Evolutionary conservation across 1,284 basidiomycete genomes (phyloP).

Genomic region (Leccinum pallidistipes): DNA sequence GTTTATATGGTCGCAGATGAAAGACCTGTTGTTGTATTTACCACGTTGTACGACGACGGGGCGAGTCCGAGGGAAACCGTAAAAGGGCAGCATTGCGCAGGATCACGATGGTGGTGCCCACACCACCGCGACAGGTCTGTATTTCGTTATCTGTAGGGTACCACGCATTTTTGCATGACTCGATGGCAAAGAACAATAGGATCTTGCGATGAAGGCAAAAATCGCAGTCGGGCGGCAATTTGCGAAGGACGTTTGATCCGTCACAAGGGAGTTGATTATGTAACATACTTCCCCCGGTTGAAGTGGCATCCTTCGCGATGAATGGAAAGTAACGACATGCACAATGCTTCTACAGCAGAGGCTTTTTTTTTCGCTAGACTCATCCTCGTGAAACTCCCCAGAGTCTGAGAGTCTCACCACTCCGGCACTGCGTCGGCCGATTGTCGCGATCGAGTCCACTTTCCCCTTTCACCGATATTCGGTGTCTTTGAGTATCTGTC

Average conservation of each 20-base stretch:
- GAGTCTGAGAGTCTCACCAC: neutral
- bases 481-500: neutral
- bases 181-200: constrained; percentile 1
- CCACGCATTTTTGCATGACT: neutral
- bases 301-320: neutral
- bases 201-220: neutral
- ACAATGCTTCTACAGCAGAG: constrained; percentile 3
- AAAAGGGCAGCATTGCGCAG: neutral
- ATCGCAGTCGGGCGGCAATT: neutral
- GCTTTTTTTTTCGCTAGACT: no score
- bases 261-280: constrained; percentile 12
- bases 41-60: neutral
- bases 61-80: neutral
- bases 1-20: constrained; percentile 6
- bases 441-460: neutral
- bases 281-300: constrained; percentile 8
- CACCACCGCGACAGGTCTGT: neutral
- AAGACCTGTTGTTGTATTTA: neutral
- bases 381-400: neutral
- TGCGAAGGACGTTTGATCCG: neutral
- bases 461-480: neutral
- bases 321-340: neutral
- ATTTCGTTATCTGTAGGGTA: neutral
- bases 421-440: neutral
- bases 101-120: neutral